These are phyloP conservation scores for Beauveria scarabaeidicola DNA, from an alignment of 2,329 filamentous ascomycete species.

Conservation along the genomic window DNA sequence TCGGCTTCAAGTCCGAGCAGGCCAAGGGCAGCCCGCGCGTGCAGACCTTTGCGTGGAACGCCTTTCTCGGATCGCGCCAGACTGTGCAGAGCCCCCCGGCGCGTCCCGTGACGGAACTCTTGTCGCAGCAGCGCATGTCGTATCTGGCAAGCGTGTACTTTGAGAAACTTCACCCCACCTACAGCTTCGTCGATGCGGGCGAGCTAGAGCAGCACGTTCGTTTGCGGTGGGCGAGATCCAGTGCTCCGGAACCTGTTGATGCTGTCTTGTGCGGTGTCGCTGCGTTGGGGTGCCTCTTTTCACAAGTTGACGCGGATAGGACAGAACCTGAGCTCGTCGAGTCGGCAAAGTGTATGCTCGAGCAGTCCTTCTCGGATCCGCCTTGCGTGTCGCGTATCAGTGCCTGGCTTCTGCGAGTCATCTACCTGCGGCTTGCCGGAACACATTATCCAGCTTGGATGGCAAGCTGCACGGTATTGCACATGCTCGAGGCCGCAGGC, in stretches of 20 bases:
- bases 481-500: conserved; percentile 46
- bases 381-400: conserved; percentile 33
- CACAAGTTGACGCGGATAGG: conserved; percentile 29
- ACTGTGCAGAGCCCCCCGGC: conserved; percentile 17
- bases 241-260: conserved; percentile 30
- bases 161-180: conserved; percentile 42
- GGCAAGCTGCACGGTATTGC: conserved; percentile 49
- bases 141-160: conserved; percentile 40
- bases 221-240: conserved; percentile 25
- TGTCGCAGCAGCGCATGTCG: conserved; percentile 40
- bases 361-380: conserved; percentile 26
- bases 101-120: conserved; percentile 34
- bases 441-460: conserved; percentile 48
- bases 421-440: conserved; percentile 44
- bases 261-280: conserved; percentile 46
- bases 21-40: conserved; percentile 42
- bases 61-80: conserved; percentile 23
- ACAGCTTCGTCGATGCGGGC: conserved; percentile 37
- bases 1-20: conserved; percentile 45
- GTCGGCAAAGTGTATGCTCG: conserved; percentile 36
- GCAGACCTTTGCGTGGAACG: conserved; percentile 50
- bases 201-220: conserved; percentile 23
- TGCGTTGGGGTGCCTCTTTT: conserved; percentile 44
- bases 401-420: conserved; percentile 43
- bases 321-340: conserved; percentile 39